Evolutionary conservation across 2,329 filamentous ascomycete species (phyloP).

Genomic region (Cyanodermella asteris): DNA sequence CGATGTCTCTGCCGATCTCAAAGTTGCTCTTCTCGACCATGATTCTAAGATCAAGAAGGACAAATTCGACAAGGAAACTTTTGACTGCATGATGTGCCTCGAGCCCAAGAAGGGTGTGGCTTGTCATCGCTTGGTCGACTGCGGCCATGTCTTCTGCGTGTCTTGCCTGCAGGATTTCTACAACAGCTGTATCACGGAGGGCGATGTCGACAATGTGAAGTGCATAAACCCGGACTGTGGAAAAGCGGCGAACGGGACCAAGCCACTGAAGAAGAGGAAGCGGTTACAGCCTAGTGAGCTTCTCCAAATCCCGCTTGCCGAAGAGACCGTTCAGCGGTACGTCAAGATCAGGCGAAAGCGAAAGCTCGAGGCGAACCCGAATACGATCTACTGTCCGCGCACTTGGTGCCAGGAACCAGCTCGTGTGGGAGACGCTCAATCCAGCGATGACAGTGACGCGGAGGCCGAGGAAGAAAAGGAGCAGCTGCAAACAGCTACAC

Average conservation of each 20-base stretch:
- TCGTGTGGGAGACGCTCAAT: conserved; percentile 40
- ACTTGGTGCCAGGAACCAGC: conserved; percentile 84
- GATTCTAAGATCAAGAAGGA: conserved; percentile 52
- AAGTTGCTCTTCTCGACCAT: conserved; percentile 54
- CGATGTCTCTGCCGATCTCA: conserved; percentile 27
- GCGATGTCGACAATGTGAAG: conserved; percentile 55
- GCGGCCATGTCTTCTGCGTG: conserved; percentile 77
- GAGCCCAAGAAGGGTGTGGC: conserved; percentile 73
- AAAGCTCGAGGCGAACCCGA: conserved; percentile 75
- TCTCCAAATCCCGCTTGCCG: conserved; percentile 48
- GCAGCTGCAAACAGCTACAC: too few relatives aligned
- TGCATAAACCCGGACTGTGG: conserved; percentile 66
- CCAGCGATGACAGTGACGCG: conserved; percentile 8
- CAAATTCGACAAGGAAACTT: conserved; percentile 64
- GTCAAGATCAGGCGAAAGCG: conserved; percentile 81
- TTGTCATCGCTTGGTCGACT: conserved; percentile 66
- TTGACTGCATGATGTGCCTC: conserved; percentile 70
- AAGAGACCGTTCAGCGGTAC: conserved; percentile 61
- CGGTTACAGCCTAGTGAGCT: conserved; percentile 71
- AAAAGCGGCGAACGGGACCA: conserved; percentile 19
- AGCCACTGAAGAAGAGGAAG: conserved; percentile 19
- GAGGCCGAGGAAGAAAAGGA: conserved; percentile 6
- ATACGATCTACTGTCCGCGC: conserved; percentile 78
- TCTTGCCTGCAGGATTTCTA: conserved; percentile 81
- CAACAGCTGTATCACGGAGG: conserved; percentile 66